Base-by-base conservation (phyloP, 805 yeast species). In the Tetrapisispora pingtungensis region DNA sequence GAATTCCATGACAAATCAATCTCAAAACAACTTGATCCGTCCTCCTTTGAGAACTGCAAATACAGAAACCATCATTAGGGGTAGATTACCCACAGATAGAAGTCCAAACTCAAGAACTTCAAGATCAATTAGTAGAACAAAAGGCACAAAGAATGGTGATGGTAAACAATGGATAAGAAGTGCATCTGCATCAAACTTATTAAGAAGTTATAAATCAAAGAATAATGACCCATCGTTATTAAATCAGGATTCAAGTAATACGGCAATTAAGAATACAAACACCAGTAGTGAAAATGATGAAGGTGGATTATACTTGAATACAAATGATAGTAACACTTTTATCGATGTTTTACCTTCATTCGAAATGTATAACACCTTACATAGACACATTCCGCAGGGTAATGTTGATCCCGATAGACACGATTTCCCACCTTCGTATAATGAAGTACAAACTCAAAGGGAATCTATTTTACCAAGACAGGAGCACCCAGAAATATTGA, bases 341-440 rank as follows among this genome's bases (percentile, higher is more conserved):
- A 66, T 77, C 41, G 85, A 80, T 51, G 73, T 80, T 2, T 58
- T 81, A 31, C 88, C 86, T 0, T 78, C 85, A 0, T 81, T 80
- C 54, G 83, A 80, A 49, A 76, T 81, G 80, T 79, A 77, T 53
- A 78, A 76, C 51, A 71, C 66, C 1, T 41, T 68, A 36, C 69
- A 67, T 41, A 54, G 63, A 40, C 73, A 52, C 61, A 72, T 54
- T 50, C 72, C 63, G 49, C 69, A 55, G 43, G 77, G 57, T 55
- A 72, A 56, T 32, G 54, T 56, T 1, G 54, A 58, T 35, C 60
- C 63, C 3, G 62, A 56, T 41, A 46, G 48, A 31, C 58, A 52
- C 26, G 66, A 59, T 32, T 53, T 53, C 20, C 71, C 71, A 1
- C 71, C 71, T 12, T 56, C 50, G 14, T 67, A 67, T 44, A 58